phyloP scores from a whole-genome alignment of 2,329 filamentous ascomycete species.

The Aspergillus aculeatinus region DNA sequence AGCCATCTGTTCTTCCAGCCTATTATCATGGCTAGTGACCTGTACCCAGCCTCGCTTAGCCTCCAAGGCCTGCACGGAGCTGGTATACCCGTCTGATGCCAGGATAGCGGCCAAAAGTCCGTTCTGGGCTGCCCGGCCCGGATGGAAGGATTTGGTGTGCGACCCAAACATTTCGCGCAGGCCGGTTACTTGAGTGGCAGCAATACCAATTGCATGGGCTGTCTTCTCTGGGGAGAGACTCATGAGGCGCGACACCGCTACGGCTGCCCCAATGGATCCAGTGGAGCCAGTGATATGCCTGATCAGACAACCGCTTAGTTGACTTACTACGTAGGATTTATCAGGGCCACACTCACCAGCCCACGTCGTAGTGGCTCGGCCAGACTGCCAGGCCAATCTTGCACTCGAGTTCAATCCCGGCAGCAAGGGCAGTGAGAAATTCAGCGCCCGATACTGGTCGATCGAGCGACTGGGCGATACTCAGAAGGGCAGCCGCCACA shows the following conservation, averaged over 20 bases:
- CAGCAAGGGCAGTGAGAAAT: slow-evolving; percentile 53
- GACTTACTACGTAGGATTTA: background rate
- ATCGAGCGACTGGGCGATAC: slow-evolving; percentile 40
- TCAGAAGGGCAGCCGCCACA: slow-evolving; percentile 51
- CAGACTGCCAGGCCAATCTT: slow-evolving; percentile 54
- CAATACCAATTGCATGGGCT: slow-evolving; percentile 54
- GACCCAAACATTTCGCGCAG: slow-evolving; percentile 57
- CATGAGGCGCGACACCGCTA: slow-evolving; percentile 52
- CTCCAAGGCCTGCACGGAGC: slow-evolving; percentile 49
- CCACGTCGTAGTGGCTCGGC: slow-evolving; percentile 56
- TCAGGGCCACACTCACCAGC: slow-evolving; percentile 39
- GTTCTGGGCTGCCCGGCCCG: slow-evolving; percentile 54
- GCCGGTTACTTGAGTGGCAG: slow-evolving; percentile 54
- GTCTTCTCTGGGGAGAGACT: slow-evolving; percentile 41
- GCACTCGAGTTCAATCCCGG: slow-evolving; percentile 54
- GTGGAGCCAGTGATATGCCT: slow-evolving; percentile 54
- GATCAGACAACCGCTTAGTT: background rate
- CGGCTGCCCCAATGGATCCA: slow-evolving; percentile 54
- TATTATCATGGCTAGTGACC: slow-evolving; percentile 48
- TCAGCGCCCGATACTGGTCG: slow-evolving; percentile 44
- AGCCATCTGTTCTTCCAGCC: slow-evolving; percentile 40
- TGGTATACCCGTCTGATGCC: slow-evolving; percentile 52
- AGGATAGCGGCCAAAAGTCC: slow-evolving; percentile 51
- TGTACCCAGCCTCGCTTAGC: slow-evolving; percentile 56
- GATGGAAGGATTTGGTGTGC: slow-evolving; percentile 57